Conservation (phyloP, 2,329 filamentous ascomycete species). For the Cytospora schulzeri region DNA sequence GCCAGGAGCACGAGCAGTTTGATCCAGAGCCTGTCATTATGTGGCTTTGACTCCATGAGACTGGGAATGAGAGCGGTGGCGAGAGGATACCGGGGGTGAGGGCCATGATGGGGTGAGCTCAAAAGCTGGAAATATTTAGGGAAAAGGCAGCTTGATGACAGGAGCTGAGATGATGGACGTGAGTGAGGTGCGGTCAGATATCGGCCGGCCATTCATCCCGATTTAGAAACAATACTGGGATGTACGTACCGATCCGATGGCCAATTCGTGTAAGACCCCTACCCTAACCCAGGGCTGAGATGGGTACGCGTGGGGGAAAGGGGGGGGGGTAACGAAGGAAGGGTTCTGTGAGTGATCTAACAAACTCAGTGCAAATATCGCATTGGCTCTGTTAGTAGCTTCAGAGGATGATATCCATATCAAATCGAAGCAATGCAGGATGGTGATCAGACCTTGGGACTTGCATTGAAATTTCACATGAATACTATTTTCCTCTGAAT, state of each 20-base stretch:
- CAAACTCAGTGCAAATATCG: too few species aligned
- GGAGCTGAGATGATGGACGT: neutral
- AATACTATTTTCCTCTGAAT: too few species aligned
- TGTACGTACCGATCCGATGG: neutral
- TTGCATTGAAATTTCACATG: too few species aligned
- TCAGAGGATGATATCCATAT: too few species aligned
- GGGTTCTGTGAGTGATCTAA: too few species aligned
- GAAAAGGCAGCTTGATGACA: neutral
- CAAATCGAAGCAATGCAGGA: too few species aligned
- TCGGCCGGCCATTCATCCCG: neutral
- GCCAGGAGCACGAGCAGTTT: conserved; percentile 19
- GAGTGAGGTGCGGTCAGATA: neutral
- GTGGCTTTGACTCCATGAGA: conserved; percentile 17
- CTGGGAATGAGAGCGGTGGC: neutral
- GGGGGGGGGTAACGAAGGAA: too few species aligned
- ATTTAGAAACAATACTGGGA: conserved; percentile 12
- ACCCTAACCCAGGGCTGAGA: neutral
- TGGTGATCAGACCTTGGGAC: too few species aligned
- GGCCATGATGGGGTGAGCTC: neutral
- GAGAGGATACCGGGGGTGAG: conserved; percentile 1
- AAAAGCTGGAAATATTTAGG: too few species aligned
- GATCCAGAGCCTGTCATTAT: conserved; percentile 22
- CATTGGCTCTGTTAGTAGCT: too few species aligned
- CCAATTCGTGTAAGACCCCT: too few species aligned
- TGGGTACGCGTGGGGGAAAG: too few species aligned